A percentile compares a stretch with the other conserved stretches of the same genome.
Evolutionary conservation across 2,329 filamentous ascomycete genomes (phyloP).

Genomic region (Colletotrichum destructivum): DNA sequence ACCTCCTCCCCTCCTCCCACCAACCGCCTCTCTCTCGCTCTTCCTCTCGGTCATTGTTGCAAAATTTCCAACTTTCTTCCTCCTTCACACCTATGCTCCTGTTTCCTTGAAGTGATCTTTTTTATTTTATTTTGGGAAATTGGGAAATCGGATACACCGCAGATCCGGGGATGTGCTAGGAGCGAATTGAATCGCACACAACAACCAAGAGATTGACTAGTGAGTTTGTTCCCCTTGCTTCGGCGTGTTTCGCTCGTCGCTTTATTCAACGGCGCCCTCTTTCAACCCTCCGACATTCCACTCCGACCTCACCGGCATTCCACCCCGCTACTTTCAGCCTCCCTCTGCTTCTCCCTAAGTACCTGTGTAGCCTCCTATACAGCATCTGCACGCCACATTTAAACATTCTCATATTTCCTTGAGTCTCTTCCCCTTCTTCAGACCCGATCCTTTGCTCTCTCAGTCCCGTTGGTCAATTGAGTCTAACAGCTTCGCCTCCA

Average conservation of each 20-base stretch:
- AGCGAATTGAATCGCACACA: constrained; percentile 20
- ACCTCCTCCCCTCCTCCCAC: neutral
- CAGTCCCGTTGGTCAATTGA: constrained; percentile 24
- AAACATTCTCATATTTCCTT: constrained; percentile 20
- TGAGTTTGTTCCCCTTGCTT: constrained; percentile 31
- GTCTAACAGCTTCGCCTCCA: constrained; percentile 15
- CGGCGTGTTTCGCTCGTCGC: constrained; percentile 14
- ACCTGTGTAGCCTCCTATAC: too few species aligned
- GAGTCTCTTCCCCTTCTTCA: neutral
- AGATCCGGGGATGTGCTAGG: constrained; percentile 30
- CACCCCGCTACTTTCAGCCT: neutral
- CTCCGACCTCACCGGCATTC: constrained; percentile 9
- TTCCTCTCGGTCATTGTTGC: constrained; percentile 6
- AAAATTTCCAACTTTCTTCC: constrained; percentile 21
- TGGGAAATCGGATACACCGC: constrained; percentile 12
- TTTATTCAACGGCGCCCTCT: constrained; percentile 24
- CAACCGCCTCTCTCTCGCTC: constrained; percentile 1
- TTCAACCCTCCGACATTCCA: constrained; percentile 38
- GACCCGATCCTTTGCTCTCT: neutral
- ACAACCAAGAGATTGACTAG: constrained; percentile 28
- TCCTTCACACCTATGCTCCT: neutral
- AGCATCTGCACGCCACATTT: constrained; percentile 13
- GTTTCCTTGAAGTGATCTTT: constrained; percentile 6
- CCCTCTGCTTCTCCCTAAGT: constrained; percentile 2
- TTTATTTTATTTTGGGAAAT: neutral